These are phyloP conservation scores for Debaryomyces robertsiae DNA, from an alignment of 1,139 yeast species.

Conservation along the genomic window DNA sequence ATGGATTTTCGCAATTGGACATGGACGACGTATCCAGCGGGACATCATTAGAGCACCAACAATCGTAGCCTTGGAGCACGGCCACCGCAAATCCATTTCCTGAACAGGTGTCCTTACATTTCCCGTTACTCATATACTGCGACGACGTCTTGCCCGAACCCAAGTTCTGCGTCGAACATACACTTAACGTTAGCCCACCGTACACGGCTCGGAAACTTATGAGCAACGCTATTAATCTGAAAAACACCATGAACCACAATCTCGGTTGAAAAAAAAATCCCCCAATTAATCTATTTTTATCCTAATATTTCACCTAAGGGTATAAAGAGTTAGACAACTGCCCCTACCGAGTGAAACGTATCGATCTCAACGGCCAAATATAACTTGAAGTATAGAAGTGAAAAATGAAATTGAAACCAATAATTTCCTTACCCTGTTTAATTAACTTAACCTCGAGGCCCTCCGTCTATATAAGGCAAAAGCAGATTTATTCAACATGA, in stretches of 20 bases:
- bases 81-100: constrained; percentile 54
- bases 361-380: too few relatives aligned
- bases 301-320: neutral
- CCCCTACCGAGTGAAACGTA: too few relatives aligned
- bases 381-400: too few relatives aligned
- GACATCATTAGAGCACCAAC: constrained; percentile 63
- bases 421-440: too few relatives aligned
- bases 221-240: constrained; percentile 1
- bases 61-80: constrained; percentile 49
- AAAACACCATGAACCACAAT: neutral
- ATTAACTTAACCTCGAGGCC: too few relatives aligned
- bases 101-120: constrained; percentile 50
- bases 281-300: constrained; percentile 2
- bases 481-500: constrained; percentile 2
- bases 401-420: too few relatives aligned
- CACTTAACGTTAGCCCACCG: constrained; percentile 21
- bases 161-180: constrained; percentile 52
- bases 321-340: neutral
- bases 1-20: constrained; percentile 44
- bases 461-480: constrained; percentile 1
- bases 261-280: neutral
- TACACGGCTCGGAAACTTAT: neutral
- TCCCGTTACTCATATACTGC: constrained; percentile 54
- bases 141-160: constrained; percentile 24
- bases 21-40: constrained; percentile 43